Evolutionary conservation across 2,329 filamentous ascomycete genomes (phyloP).

Genomic region (Thelonectria olida): DNA sequence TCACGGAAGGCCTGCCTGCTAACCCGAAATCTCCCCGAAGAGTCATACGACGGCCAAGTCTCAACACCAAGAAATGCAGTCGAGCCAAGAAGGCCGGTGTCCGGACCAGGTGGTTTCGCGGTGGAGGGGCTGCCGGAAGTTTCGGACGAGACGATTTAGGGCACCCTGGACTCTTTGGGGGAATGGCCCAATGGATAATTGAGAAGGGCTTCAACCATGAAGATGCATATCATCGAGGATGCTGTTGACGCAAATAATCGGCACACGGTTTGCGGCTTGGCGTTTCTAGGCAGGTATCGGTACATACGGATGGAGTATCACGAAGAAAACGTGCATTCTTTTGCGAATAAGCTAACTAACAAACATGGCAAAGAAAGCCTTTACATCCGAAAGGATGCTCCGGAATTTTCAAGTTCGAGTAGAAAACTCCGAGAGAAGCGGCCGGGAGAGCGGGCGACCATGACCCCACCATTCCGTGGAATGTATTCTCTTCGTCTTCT

Average conservation of each 20-base stretch:
- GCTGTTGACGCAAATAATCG: neutral
- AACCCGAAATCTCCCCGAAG: neutral
- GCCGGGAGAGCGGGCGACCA: neutral
- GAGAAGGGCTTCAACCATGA: neutral
- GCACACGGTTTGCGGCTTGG: constrained; percentile 11
- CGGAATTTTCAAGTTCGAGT: neutral
- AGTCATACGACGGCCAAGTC: neutral
- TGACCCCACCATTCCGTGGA: neutral
- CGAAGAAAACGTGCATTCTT: too few species aligned
- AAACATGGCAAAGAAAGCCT: too few species aligned
- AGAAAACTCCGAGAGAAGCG: neutral
- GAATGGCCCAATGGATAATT: constrained; percentile 14
- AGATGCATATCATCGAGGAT: neutral
- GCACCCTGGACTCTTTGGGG: neutral
- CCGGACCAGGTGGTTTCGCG: neutral
- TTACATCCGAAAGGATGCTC: too few species aligned
- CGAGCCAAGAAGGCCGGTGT: neutral
- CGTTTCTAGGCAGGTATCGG: neutral
- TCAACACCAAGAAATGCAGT: neutral
- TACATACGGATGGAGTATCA: neutral
- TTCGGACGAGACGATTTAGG: constrained; percentile 10
- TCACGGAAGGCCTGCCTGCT: too few species aligned
- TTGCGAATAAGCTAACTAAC: too few species aligned
- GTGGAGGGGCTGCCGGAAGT: constrained; percentile 8
- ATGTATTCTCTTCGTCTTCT: neutral